These are phyloP conservation scores for Aspergillus sp. DNA, from an alignment of 2,329 filamentous ascomycete species.

Conservation along the genomic window DNA sequence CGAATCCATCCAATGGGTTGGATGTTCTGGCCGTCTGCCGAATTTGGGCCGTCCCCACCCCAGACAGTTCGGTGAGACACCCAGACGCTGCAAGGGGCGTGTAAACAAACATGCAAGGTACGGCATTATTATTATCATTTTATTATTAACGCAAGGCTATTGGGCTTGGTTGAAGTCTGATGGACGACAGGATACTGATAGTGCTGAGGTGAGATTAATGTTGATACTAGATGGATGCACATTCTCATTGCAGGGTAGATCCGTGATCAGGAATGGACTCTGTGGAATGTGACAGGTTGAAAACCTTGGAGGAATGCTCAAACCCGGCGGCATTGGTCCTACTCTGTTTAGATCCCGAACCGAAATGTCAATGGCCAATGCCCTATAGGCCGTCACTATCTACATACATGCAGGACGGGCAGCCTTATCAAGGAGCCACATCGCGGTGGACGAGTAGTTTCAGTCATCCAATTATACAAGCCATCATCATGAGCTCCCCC, in stretches of 20 bases:
- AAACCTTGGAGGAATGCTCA: background rate
- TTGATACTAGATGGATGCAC: no score
- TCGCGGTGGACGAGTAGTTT: background rate
- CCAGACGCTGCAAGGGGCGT: slow-evolving; percentile 2
- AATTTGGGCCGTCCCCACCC: background rate
- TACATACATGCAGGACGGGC: background rate
- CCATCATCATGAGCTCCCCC: background rate
- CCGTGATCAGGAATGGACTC: background rate
- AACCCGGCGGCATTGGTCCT: background rate
- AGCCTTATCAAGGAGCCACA: background rate
- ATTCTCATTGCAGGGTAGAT: background rate
- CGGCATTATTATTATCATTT: background rate
- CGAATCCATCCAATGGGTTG: background rate
- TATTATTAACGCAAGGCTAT: background rate
- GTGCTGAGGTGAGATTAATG: background rate
- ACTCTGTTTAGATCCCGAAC: no score
- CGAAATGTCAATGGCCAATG: no score
- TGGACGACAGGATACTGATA: background rate
- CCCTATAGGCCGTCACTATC: background rate
- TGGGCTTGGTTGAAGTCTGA: background rate
- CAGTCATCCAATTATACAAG: slow-evolving; percentile 2
- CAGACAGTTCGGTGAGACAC: background rate
- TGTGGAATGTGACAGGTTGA: background rate
- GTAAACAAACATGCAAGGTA: slow-evolving; percentile 10
- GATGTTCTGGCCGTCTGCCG: background rate